Conservation (phyloP, 106 monocot species). For the Dendrobium nobile region DNA sequence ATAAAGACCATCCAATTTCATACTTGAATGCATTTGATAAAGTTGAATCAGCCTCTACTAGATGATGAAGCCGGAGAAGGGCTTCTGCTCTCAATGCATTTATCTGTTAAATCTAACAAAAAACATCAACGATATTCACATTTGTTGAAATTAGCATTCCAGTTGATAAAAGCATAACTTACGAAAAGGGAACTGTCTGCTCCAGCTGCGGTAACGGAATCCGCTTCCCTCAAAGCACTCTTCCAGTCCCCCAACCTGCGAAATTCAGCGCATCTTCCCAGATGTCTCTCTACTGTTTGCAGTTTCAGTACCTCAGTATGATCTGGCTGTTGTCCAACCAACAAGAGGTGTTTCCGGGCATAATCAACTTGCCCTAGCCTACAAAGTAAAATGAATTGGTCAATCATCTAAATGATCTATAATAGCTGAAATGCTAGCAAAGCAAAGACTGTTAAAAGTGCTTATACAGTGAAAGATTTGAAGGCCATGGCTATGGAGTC, state of each 20-base stretch:
- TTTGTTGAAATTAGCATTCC: background rate
- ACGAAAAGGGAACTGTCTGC: slow-evolving; percentile 42
- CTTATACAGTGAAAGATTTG: background rate
- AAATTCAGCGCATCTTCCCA: slow-evolving; percentile 18
- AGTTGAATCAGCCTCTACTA: slow-evolving; percentile 42
- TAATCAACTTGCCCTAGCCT: slow-evolving; percentile 46
- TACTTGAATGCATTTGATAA: slow-evolving; percentile 20
- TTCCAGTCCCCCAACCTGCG: slow-evolving; percentile 39
- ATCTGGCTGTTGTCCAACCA: slow-evolving; percentile 17
- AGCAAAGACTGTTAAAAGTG: background rate
- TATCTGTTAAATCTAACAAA: slow-evolving; percentile 23
- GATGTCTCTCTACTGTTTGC: slow-evolving; percentile 27
- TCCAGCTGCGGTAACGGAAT: slow-evolving; percentile 36
- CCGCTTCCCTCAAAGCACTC: slow-evolving; percentile 35
- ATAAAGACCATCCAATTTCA: background rate
- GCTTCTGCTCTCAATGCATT: slow-evolving; percentile 43
- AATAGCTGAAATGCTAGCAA: background rate
- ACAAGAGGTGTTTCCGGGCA: slow-evolving; percentile 28
- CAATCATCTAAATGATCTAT: background rate
- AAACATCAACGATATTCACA: background rate
- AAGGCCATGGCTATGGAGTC: too few relatives aligned
- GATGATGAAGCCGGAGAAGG: slow-evolving; percentile 34
- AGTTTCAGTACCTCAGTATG: slow-evolving; percentile 29
- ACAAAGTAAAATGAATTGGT: slow-evolving; percentile 1
- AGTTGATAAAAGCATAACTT: background rate